phyloP scores from a whole-genome alignment of 108 stramenopile genomes.

The Nitzschia sp. region DNA sequence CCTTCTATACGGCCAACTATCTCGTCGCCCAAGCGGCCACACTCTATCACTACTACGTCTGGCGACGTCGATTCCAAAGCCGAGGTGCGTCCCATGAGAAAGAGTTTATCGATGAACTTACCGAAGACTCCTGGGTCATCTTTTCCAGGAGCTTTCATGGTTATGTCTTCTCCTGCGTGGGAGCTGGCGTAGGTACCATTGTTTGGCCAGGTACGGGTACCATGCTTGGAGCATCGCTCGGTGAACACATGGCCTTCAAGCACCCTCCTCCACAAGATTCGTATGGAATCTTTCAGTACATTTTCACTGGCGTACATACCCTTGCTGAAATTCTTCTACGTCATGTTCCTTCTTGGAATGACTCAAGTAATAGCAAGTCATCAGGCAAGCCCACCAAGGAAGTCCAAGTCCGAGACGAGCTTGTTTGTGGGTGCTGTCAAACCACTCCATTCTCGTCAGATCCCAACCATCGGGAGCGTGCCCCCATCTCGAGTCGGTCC shows the following conservation, averaged over 20 bases:
- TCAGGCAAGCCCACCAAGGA: background rate
- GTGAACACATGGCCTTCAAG: conserved; percentile 7
- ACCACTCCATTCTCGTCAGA: conserved; percentile 17
- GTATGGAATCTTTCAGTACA: background rate
- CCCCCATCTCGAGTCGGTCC: conserved; percentile 20
- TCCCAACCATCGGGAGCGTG: conserved; percentile 7
- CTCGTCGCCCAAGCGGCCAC: background rate
- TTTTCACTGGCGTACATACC: background rate
- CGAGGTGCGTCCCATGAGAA: conserved; percentile 1
- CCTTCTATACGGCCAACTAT: conserved; percentile 18
- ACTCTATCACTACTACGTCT: background rate
- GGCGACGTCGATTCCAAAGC: background rate
- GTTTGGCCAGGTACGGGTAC: conserved; percentile 23
- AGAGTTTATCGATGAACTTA: background rate
- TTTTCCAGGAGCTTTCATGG: background rate
- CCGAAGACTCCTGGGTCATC: conserved; percentile 10
- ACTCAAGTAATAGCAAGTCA: background rate
- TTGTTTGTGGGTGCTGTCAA: conserved; percentile 27
- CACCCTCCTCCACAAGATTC: background rate
- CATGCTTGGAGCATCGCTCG: conserved; percentile 12
- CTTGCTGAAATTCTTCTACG: background rate
- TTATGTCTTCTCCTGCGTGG: conserved; percentile 8
- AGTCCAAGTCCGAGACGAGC: conserved; percentile 5
- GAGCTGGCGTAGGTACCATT: conserved; percentile 17
- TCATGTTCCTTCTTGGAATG: background rate